Evolutionary conservation across 805 yeast genomes (phyloP), one percentile per base, ranked within the genome.

Genomic region (Kodamaea kaohsiungensis): DNA sequence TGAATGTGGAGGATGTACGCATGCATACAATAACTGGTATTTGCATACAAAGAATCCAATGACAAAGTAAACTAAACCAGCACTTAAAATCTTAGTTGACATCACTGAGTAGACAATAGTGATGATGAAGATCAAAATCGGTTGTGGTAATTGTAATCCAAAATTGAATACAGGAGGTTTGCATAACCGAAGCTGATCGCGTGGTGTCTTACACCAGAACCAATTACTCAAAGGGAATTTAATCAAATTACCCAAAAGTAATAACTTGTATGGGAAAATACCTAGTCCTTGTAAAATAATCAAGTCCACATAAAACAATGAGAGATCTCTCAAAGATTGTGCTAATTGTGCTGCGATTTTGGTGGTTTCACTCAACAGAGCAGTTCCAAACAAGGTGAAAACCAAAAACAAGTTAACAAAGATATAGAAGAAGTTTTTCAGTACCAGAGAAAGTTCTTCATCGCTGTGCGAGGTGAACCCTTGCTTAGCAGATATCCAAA

Each of bases 1-100:
- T 0, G 97, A 91, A 71, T 95, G 98, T 39, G 96, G 97, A 8
- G 96, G 92, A 68, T 95, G 98, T 33, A 91, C 91, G 75, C 95
- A 87, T 0, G 97, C 88, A 67, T 90, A 93, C 59, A 95, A 75
- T 56, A 93, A 76, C 69, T 91, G 97, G 68, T 92, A 93, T 71
- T 93, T 93, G 79, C 86, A 91, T 7, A 92, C 96, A 66, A 85
- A 87, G 68, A 85, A 93, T 0, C 98, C 98, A 53, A 91, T 72
- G 13, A 89, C 69, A 66, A 93, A 93, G 69, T 95, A 93, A 1
- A 87, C 76, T 53, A 91, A 72, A 0, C 98, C 97, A 9, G 96
- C 89, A 1, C 89, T 78, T 54, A 95, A 74, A 55, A 93, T 91
- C 65, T 90, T 90, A 3, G 96, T 88, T 10, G 97, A 88, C 79